Conservation (phyloP, 768 basidiomycete genomes). For the Rhodotorula babjevae region DNA sequence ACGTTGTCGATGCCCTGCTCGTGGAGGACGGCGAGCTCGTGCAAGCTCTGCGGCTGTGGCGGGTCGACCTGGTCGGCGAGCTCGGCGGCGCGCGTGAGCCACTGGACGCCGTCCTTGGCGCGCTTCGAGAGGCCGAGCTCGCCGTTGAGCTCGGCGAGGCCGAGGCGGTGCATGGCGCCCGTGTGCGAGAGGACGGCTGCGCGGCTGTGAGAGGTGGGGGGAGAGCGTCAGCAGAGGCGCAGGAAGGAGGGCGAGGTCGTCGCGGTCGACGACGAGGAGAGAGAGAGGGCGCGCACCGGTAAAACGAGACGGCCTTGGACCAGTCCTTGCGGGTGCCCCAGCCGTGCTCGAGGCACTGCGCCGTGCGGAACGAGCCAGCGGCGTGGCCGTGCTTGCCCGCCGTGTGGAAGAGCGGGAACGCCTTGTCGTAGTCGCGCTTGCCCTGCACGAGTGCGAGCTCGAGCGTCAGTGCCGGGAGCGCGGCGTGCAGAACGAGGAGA, state of each 20-base stretch:
- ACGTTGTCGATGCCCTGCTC: slow-evolving; percentile 98
- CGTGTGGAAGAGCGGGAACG: slow-evolving; percentile 90
- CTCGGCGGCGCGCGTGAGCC: slow-evolving; percentile 95
- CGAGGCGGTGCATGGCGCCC: slow-evolving; percentile 92
- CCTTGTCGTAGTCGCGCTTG: slow-evolving; percentile 93
- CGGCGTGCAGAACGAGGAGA: neutral
- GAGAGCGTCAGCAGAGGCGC: neutral
- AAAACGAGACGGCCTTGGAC: slow-evolving; percentile 86
- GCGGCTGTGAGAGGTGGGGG: slow-evolving; percentile 53
- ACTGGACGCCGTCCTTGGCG: slow-evolving; percentile 95
- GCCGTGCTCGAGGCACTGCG: slow-evolving; percentile 96
- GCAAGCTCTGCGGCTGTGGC: slow-evolving; percentile 64
- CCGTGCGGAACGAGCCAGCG: slow-evolving; percentile 89
- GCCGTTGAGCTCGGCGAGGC: slow-evolving; percentile 92
- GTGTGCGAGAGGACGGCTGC: slow-evolving; percentile 86
- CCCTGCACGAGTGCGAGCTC: slow-evolving; percentile 46
- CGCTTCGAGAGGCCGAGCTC: slow-evolving; percentile 79
- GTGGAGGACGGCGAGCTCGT: slow-evolving; percentile 88
- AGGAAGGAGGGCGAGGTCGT: too few species aligned
- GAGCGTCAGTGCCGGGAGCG: too few species aligned
- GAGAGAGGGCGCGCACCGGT: slow-evolving; percentile 50
- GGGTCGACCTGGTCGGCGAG: slow-evolving; percentile 47
- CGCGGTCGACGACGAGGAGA: too few species aligned
- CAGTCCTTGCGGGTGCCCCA: slow-evolving; percentile 95
- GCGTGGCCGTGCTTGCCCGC: slow-evolving; percentile 96